A percentile compares a stretch with the other conserved stretches of the same genome.
Conservation (phyloP, 202 grass and related monocot species). For the Musa balbisiana region DNA sequence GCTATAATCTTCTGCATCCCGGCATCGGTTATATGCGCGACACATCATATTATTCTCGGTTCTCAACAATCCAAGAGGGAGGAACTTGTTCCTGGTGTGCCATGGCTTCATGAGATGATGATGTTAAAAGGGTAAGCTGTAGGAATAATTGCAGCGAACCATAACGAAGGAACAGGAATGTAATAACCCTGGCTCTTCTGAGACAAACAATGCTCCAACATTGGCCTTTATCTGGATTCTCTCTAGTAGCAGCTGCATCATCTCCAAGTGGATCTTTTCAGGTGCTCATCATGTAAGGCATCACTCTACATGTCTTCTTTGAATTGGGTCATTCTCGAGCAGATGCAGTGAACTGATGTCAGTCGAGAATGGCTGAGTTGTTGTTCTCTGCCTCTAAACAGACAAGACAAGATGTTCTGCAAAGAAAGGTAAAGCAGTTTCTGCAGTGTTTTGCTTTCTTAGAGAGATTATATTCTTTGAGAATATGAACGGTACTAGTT, state of each 20-base stretch:
- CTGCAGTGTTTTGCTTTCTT: no score
- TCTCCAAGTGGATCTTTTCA: background rate
- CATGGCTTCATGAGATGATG: background rate
- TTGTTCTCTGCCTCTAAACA: no score
- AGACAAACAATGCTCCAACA: background rate
- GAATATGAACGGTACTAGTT: no score
- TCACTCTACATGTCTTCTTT: constrained; percentile 2
- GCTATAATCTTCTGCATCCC: background rate
- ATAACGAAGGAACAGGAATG: background rate
- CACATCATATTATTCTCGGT: constrained; percentile 7
- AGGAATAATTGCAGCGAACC: background rate
- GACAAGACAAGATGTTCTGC: no score
- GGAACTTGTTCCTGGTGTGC: background rate
- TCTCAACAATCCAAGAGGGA: background rate
- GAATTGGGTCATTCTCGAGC: background rate
- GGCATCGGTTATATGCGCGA: background rate
- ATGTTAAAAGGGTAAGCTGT: background rate
- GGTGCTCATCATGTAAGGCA: background rate
- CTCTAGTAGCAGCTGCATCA: background rate
- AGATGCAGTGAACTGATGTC: no score
- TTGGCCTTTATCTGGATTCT: constrained; percentile 7
- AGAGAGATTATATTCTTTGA: no score
- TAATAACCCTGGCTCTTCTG: background rate
- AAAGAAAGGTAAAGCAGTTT: no score
- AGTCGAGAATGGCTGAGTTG: no score